Evolutionary conservation across 2,329 filamentous ascomycete genomes (phyloP), one percentile per base, ranked within the genome.

Genomic region (Pochonia chlamydosporia): DNA sequence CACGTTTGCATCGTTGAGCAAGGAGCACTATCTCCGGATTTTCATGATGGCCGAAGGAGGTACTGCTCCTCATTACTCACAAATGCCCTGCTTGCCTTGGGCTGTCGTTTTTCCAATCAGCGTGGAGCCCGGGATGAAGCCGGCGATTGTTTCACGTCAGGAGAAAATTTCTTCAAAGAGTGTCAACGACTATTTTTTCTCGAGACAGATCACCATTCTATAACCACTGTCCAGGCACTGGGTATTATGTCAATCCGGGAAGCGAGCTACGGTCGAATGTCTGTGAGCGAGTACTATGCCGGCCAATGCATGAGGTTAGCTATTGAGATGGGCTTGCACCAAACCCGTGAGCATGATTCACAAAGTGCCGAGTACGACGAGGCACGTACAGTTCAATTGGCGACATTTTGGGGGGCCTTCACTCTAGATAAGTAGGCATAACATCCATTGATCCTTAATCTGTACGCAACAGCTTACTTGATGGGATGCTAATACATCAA

Each of bases 171-270:
- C 63, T 89, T 87, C 62, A 78, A 78, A 40, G 85, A 89, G 61
- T 76, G 80, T 10, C 73, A 77, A 51, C 70, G 81, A 10, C 67
- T 88, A 0, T 71, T 86, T 26, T 69, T 76, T 47, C 66, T 76
- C 46, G 75, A 81, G 52, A 60, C 68, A 3, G 68, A 85, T 49
- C 77, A 79, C 43, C 77, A 85, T 50, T 76, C 63, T 5, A 65
- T 89, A 20, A 86, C 84, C 2, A 87, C 82, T 3, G 81, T 87
- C 40, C 85, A 89, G 66, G 85, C 85, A 2, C 67, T 89, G 16
- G 84, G 84, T 5, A 78, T 89, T 56, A 86, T 90, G 83, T 82
- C 82, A 7, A 81, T 88, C 52, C 71, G 85, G 36, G 85, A 89
- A 66, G 83, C 82, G 4, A 87, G 84, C 56, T 82, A 79, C 52